A percentile compares a stretch with the other conserved stretches of the same genome.
Evolutionary conservation across 192 early-diverging fungal genomes (phyloP).

Genomic region (Dissophora ornata): DNA sequence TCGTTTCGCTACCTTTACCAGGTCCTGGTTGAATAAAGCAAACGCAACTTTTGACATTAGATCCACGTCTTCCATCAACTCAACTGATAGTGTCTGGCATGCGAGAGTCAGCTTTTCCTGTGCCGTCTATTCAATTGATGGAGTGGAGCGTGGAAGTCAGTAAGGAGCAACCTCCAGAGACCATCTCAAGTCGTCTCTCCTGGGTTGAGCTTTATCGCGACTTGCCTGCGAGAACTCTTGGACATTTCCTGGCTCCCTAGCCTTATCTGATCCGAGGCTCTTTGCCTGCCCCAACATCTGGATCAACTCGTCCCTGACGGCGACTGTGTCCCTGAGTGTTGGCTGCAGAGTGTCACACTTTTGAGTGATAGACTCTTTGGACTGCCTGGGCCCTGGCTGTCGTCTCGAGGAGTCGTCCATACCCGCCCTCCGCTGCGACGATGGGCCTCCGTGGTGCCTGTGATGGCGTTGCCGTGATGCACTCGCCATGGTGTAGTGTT

Average conservation of each 20-base stretch:
- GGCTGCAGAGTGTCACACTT: background rate
- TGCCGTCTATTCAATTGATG: slow-evolving; percentile 1
- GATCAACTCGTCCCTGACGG: slow-evolving; percentile 1
- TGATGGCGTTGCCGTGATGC: slow-evolving; percentile 30
- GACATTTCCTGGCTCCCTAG: background rate
- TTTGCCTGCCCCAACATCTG: slow-evolving; percentile 16
- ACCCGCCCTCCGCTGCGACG: background rate
- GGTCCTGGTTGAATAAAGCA: slow-evolving; percentile 28
- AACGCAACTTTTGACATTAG: slow-evolving; percentile 26
- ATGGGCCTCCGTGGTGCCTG: slow-evolving; percentile 21
- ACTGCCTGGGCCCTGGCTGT: background rate
- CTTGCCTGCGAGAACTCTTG: slow-evolving; percentile 21
- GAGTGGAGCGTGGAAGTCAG: too few species aligned
- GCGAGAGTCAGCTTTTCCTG: slow-evolving; percentile 22
- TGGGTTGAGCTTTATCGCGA: background rate
- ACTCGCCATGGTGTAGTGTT: slow-evolving; percentile 16
- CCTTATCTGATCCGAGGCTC: background rate
- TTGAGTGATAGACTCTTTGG: background rate
- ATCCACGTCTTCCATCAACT: slow-evolving; percentile 7
- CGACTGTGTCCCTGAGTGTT: background rate
- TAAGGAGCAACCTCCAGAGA: too few species aligned
- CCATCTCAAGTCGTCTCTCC: too few species aligned
- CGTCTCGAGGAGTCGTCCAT: background rate
- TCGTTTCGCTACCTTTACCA: slow-evolving; percentile 41
- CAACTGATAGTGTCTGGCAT: slow-evolving; percentile 2